These are phyloP conservation scores for Xylariaceae sp. DNA, from an alignment of 2,329 filamentous ascomycete genomes.

Conservation along the genomic window DNA sequence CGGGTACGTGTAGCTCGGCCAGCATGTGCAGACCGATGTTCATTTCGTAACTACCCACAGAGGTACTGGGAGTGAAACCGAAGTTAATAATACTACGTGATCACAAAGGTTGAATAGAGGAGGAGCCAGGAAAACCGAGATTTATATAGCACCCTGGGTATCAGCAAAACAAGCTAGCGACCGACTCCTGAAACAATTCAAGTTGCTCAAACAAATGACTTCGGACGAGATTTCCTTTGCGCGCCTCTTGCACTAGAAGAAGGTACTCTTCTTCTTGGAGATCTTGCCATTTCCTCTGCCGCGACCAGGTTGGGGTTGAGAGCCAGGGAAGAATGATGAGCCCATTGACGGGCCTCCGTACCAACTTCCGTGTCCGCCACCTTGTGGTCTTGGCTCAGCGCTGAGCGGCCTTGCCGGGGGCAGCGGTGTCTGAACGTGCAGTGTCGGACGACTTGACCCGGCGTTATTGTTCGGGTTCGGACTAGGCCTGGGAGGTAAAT, in stretches of 20 bases:
- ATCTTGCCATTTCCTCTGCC: slow-evolving; percentile 36
- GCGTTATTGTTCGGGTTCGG: slow-evolving; percentile 11
- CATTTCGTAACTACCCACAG: too few species aligned
- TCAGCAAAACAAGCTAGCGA: not conserved
- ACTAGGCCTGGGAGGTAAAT: slow-evolving; percentile 34
- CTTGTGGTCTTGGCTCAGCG: slow-evolving; percentile 36
- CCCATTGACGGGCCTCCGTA: slow-evolving; percentile 22
- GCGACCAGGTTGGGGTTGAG: slow-evolving; percentile 40
- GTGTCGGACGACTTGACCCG: slow-evolving; percentile 14
- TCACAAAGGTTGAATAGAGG: not conserved
- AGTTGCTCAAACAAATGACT: not conserved
- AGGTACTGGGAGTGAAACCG: not conserved
- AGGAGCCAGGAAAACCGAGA: not conserved
- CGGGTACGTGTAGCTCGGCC: too few species aligned
- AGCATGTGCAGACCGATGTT: too few species aligned
- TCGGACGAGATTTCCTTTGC: too few species aligned
- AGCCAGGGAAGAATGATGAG: slow-evolving; percentile 19
- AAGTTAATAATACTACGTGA: not conserved
- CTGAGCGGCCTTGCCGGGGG: slow-evolving; percentile 46
- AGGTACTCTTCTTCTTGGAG: slow-evolving; percentile 46
- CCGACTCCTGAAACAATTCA: not conserved
- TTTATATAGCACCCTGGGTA: not conserved
- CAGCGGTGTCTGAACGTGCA: slow-evolving; percentile 28
- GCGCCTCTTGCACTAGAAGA: slow-evolving; percentile 33
- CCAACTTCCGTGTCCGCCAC: slow-evolving; percentile 26